A percentile compares a stretch with the other conserved stretches of the same genome.
These are phyloP conservation scores for Claviceps digitariae DNA, from an alignment of 2,329 filamentous ascomycete species.

Conservation along the genomic window DNA sequence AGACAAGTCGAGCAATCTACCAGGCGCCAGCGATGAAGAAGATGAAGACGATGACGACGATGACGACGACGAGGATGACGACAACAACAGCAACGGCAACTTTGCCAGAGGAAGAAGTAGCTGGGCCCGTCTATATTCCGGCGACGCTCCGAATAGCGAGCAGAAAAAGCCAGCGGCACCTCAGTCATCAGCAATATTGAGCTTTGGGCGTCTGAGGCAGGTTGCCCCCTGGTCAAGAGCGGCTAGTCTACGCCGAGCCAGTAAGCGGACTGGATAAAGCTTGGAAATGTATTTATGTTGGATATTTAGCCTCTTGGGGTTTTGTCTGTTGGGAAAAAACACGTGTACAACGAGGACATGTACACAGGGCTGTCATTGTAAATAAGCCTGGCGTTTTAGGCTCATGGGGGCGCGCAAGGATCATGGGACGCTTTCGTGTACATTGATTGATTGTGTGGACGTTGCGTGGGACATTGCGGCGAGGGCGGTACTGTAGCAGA, in stretches of 20 bases:
- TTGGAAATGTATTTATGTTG: background rate
- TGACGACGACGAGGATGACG: slow-evolving; percentile 12
- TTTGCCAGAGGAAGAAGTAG: slow-evolving; percentile 9
- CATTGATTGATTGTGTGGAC: background rate
- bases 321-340: background rate
- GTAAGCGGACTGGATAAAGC: slow-evolving; percentile 10
- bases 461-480: background rate
- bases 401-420: background rate
- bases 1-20: slow-evolving; percentile 6
- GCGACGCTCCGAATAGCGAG: slow-evolving; percentile 9
- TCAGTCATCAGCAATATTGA: slow-evolving; percentile 28
- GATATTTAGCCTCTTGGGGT: no score
- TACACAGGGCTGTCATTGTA: background rate
- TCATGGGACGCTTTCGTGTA: background rate
- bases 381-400: background rate
- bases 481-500: background rate
- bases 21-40: slow-evolving; percentile 17
- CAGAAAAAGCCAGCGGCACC: slow-evolving; percentile 10
- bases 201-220: slow-evolving; percentile 36
- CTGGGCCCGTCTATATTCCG: slow-evolving; percentile 16
- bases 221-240: slow-evolving; percentile 33
- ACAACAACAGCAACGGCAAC: slow-evolving; percentile 16
- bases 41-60: slow-evolving; percentile 3
- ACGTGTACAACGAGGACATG: background rate
- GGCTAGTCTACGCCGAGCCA: slow-evolving; percentile 24